A percentile compares a stretch with the other conserved stretches of the same genome.
These are phyloP conservation scores for Blastobotrys proliferans DNA, from an alignment of 1,139 yeast genomes.

Conservation along the genomic window DNA sequence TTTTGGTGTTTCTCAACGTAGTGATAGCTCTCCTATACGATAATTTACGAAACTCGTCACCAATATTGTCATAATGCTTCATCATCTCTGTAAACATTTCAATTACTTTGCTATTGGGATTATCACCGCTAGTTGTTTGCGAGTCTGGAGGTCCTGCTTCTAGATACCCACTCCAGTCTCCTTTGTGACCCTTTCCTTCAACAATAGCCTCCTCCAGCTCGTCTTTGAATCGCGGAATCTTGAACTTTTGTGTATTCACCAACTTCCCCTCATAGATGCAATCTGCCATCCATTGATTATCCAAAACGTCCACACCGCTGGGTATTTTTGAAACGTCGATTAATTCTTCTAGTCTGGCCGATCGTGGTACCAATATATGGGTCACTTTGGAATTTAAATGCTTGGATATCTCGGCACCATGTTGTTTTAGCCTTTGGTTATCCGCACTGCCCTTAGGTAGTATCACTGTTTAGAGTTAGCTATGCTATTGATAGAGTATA, in stretches of 20 bases:
- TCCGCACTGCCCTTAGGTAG: background rate
- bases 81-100: conserved; percentile 38
- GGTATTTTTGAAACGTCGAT: conserved; percentile 1
- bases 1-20: conserved; percentile 31
- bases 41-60: conserved; percentile 41
- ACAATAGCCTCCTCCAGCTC: conserved; percentile 4
- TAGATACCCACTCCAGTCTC: conserved; percentile 11
- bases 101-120: conserved; percentile 38
- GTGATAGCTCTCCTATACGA: conserved; percentile 46
- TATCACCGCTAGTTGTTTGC: conserved; percentile 1
- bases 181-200: conserved; percentile 3
- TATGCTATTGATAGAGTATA: background rate
- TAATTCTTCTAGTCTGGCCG: conserved; percentile 7
- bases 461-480: background rate
- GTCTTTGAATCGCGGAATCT: background rate
- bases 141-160: background rate
- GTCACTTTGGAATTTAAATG: conserved; percentile 24
- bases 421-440: conserved; percentile 8
- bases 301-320: conserved; percentile 21
- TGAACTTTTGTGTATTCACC: conserved; percentile 22
- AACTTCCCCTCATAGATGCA: conserved; percentile 33
- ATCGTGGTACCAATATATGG: conserved; percentile 33
- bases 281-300: conserved; percentile 38
- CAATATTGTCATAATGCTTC: conserved; percentile 37
- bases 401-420: conserved; percentile 37